Base-by-base conservation (phyloP, 768 basidiomycete genomes). In the Pisolithus albus region DNA sequence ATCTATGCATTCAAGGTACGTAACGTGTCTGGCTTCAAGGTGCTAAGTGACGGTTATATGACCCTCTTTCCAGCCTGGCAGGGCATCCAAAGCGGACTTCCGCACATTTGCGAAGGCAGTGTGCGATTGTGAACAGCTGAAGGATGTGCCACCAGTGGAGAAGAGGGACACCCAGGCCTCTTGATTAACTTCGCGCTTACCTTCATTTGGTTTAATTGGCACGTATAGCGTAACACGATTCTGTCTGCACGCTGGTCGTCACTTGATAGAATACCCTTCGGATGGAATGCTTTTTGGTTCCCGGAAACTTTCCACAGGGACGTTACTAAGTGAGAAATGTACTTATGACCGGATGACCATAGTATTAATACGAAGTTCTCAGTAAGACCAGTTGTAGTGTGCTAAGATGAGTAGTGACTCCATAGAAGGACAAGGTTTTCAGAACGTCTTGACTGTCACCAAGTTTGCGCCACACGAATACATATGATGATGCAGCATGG, bases 1-100 rank as follows among this genome's bases (percentile, higher is more conserved):
- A 65, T 85, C 5, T 86, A 86, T 57, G 84, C 81, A 2, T 59
- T 86, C 43, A 85, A 82, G 79, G 84, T 83, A 47, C 3, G 70
- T 51, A 28, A 10, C 42, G 11, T 32, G 15, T 47, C 26, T 43
- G 39, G 15, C 47, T 53, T 9, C 45, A 30, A 44, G 32, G n/a
- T 6, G 32, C 43, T 40, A 45, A 46, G 16, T 50, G 26, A 26
- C 26, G 7, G 26, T 46, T 3, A 16, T 19, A 30, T 37, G n/a
- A 19, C 53, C 41, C 24, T 43, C 21, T 24, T 28, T 26, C 42
- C 52, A 68, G 66, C 63, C 66, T 52, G 69, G 67, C 42, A 70
- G 80, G 51, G 66, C 71, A 13, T 71, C 72, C 37, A 80, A 75
- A 56, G 67, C 74, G 51, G 80, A 81, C 42, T 83, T 83, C 64